A percentile compares a stretch with the other conserved stretches of the same genome.
These are phyloP conservation scores for Chalciporus sphaerocephalus DNA, from an alignment of 768 basidiomycete species.

Conservation along the genomic window DNA sequence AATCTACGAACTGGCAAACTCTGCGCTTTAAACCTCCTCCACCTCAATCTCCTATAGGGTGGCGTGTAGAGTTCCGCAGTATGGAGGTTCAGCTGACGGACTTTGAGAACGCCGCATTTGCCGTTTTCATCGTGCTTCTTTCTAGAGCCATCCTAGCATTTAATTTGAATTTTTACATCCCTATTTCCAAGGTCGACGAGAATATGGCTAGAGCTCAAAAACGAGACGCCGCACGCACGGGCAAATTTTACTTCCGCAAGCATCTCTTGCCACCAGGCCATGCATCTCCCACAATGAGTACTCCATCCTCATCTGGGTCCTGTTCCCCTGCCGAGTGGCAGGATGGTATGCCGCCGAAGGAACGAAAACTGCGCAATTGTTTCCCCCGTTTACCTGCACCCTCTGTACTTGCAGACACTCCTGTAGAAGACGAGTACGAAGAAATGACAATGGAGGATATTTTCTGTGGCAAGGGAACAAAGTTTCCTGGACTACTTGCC, in stretches of 20 bases:
- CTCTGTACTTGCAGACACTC: slow-evolving; percentile 46
- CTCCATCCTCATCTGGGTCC: slow-evolving; percentile 41
- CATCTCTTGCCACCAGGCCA: slow-evolving; percentile 63
- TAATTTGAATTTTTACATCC: slow-evolving; percentile 91
- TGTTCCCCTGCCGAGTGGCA: slow-evolving; percentile 35
- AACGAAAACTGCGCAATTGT: slow-evolving; percentile 67
- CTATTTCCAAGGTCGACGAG: slow-evolving; percentile 97
- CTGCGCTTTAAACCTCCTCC: slow-evolving; percentile 98
- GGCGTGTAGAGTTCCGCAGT: slow-evolving; percentile 97
- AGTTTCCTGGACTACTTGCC: slow-evolving; percentile 77
- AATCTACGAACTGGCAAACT: slow-evolving; percentile 99
- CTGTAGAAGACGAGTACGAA: slow-evolving; percentile 79
- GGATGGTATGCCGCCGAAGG: slow-evolving; percentile 43
- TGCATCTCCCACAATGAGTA: slow-evolving; percentile 36
- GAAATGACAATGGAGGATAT: slow-evolving; percentile 93
- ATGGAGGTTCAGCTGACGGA: slow-evolving; percentile 99
- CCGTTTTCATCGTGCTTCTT: slow-evolving; percentile 90
- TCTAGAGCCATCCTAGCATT: slow-evolving; percentile 91
- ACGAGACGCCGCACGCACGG: slow-evolving; percentile 67
- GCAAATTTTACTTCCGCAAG: slow-evolving; percentile 88
- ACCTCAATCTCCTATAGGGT: slow-evolving; percentile 86
- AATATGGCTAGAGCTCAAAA: slow-evolving; percentile 92
- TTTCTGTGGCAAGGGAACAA: slow-evolving; percentile 79
- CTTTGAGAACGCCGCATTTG: slow-evolving; percentile 97
- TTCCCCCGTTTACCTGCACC: slow-evolving; percentile 52